Evolutionary conservation across 345 rosid species (phyloP).

Genomic region (Ceriops tagal): DNA sequence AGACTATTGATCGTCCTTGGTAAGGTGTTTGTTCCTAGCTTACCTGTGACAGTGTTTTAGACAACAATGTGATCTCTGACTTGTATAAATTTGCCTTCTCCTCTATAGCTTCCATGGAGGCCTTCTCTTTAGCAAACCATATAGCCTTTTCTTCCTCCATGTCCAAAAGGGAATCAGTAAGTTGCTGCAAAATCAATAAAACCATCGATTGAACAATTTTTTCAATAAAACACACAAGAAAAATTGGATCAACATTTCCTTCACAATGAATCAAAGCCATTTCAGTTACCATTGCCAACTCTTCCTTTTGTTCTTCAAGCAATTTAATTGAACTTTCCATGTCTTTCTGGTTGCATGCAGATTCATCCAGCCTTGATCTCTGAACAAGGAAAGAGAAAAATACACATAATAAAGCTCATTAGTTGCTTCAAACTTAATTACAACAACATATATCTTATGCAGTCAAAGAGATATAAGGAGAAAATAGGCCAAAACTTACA

Average conservation of each 20-base stretch:
- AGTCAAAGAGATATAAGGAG: not conserved
- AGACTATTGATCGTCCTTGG: not conserved
- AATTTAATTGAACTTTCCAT: conserved; percentile 46
- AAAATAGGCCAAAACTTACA: conserved; percentile 36
- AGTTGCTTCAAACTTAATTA: conserved; percentile 11
- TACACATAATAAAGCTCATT: conserved; percentile 2
- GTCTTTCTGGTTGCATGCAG: conserved; percentile 47
- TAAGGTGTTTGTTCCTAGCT: conserved; percentile 8
- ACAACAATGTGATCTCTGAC: conserved; percentile 41
- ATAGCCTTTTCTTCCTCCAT: conserved; percentile 92
- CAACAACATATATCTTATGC: not conserved
- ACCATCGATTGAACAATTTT: conserved; percentile 1
- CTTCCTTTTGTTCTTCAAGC: conserved; percentile 78
- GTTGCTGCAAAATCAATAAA: conserved; percentile 54
- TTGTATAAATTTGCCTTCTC: conserved; percentile 47
- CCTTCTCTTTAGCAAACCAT: conserved; percentile 73
- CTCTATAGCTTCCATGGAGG: conserved; percentile 51
- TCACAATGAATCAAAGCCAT: not conserved
- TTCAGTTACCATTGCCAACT: conserved; percentile 69
- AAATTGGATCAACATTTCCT: too few species aligned
- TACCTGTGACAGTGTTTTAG: conserved; percentile 57
- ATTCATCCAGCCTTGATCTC: conserved; percentile 59
- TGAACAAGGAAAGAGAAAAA: conserved; percentile 29
- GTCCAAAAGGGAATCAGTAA: conserved; percentile 70
- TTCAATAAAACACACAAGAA: not conserved